Conservation (phyloP, 768 basidiomycete genomes). For the Pleurotus giganteus region DNA sequence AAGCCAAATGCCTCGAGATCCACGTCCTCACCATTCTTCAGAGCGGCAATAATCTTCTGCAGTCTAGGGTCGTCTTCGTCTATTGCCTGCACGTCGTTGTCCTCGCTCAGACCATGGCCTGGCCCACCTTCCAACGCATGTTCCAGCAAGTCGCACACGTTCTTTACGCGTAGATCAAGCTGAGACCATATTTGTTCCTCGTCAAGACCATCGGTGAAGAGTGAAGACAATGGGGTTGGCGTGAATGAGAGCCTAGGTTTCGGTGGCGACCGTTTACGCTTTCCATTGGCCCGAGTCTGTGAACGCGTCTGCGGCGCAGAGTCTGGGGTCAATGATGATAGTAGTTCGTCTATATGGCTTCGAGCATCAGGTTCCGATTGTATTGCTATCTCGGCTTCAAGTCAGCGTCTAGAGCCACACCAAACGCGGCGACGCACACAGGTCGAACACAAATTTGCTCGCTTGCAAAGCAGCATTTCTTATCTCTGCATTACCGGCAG, state of each 20-base stretch:
- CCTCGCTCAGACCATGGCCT: conserved; percentile 27
- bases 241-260: conserved; percentile 32
- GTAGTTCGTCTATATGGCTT: conserved; percentile 60
- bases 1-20: conserved; percentile 27
- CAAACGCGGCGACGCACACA: conserved; percentile 45
- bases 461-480: conserved; percentile 59
- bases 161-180: conserved; percentile 75
- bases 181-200: conserved; percentile 93
- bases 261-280: conserved; percentile 39
- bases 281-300: conserved; percentile 40
- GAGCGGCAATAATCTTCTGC: conserved; percentile 22
- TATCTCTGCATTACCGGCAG: conserved; percentile 51
- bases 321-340: conserved; percentile 65
- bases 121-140: conserved; percentile 55
- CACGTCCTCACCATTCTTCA: conserved; percentile 26
- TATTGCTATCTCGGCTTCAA: conserved; percentile 48
- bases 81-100: conserved; percentile 27
- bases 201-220: conserved; percentile 79
- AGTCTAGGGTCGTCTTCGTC: conserved; percentile 24
- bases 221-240: conserved; percentile 70
- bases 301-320: conserved; percentile 77
- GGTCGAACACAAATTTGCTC: conserved; percentile 74
- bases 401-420: neutral
- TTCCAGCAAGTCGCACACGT: conserved; percentile 68
- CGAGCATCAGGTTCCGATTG: conserved; percentile 64